phyloP scores from a whole-genome alignment of 768 basidiomycete species.

The Termitomyces sp. region DNA sequence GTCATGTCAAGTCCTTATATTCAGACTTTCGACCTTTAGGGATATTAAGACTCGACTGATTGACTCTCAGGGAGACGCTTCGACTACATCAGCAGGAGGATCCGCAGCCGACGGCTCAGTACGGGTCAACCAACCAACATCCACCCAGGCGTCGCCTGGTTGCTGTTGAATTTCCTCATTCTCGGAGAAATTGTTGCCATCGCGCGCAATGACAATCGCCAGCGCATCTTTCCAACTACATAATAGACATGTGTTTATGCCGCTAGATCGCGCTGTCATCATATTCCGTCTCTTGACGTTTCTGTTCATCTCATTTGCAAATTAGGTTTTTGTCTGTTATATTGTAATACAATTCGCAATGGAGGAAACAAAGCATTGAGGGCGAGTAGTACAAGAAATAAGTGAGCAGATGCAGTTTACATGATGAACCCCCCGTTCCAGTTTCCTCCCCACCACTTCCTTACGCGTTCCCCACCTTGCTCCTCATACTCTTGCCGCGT shows the following conservation, averaged over 20 bases:
- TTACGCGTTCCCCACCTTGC: conserved; percentile 80
- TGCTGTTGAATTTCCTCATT: conserved; percentile 43
- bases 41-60: conserved; percentile 98
- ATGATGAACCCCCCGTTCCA: conserved; percentile 47
- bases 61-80: conserved; percentile 78
- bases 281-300: conserved; percentile 4
- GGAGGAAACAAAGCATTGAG: conserved; percentile 8
- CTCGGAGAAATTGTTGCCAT: background rate
- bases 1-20: background rate
- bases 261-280: background rate
- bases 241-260: background rate
- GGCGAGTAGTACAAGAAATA: background rate
- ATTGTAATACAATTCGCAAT: conserved; percentile 19
- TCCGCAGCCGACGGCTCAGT: conserved; percentile 51
- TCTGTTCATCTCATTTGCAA: conserved; percentile 17
- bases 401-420: conserved; percentile 2
- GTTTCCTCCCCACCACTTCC: conserved; percentile 91
- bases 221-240: background rate
- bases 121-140: conserved; percentile 54
- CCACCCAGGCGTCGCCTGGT: conserved; percentile 32
- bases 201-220: conserved; percentile 1
- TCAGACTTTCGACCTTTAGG: conserved; percentile 37
- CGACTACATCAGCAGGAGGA: conserved; percentile 30
- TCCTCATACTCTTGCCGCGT: conserved; percentile 86
- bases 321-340: conserved; percentile 12